Conservation (phyloP, 495 filamentous ascomycete genomes). For the Thozetella sp. region DNA sequence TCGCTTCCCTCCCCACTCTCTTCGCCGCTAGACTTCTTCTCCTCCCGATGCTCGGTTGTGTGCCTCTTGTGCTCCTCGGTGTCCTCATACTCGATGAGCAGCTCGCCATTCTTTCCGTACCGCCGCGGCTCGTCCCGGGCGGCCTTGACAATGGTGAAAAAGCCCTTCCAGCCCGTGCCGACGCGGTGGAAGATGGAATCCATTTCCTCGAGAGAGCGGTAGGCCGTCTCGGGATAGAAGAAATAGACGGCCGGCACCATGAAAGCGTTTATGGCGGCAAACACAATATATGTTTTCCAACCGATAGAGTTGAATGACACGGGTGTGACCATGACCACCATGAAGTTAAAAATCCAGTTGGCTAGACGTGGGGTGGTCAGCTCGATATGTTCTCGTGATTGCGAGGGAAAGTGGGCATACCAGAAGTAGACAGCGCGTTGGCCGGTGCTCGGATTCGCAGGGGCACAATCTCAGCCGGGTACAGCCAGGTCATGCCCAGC, state of each 20-base stretch:
- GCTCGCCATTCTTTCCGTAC: slow-evolving; percentile 72
- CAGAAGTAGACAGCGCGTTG: slow-evolving; percentile 71
- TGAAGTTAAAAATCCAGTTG: slow-evolving; percentile 64
- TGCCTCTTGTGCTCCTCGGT: background rate
- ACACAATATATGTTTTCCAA: slow-evolving; percentile 78
- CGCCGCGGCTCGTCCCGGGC: slow-evolving; percentile 64
- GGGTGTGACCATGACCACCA: slow-evolving; percentile 75
- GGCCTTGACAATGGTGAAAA: slow-evolving; percentile 60
- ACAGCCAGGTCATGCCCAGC: slow-evolving; percentile 75
- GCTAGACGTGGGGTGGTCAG: too few relatives aligned
- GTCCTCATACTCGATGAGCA: slow-evolving; percentile 36
- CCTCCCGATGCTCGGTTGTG: background rate
- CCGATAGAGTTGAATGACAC: slow-evolving; percentile 66
- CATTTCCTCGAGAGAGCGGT: slow-evolving; percentile 75
- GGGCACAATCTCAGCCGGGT: slow-evolving; percentile 74
- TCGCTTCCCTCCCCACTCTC: background rate
- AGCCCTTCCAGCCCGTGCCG: slow-evolving; percentile 42
- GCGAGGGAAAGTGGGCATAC: too few relatives aligned
- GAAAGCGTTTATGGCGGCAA: slow-evolving; percentile 74
- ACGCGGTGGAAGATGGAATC: slow-evolving; percentile 73
- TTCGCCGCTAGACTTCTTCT: background rate
- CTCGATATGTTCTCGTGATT: too few relatives aligned
- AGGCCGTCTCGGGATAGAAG: slow-evolving; percentile 78
- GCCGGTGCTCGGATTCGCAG: slow-evolving; percentile 73
- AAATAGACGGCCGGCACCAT: slow-evolving; percentile 73